These are phyloP conservation scores for Sporothrix dimorphospora DNA, from an alignment of 2,329 filamentous ascomycete species.

Conservation along the genomic window DNA sequence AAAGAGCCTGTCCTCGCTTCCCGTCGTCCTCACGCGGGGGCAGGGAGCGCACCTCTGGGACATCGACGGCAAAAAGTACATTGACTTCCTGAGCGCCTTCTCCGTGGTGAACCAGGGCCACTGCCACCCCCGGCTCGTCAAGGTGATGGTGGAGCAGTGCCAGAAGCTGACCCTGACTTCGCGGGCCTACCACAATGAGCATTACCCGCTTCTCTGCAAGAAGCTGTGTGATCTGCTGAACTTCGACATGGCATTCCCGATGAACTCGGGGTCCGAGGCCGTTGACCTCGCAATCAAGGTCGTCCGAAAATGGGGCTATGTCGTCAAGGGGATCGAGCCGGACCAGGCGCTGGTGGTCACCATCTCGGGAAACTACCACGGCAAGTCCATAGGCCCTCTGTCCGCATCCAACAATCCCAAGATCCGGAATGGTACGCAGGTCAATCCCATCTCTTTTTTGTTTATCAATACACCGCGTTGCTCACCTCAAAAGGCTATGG, in stretches of 20 bases:
- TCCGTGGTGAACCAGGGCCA: slow-evolving; percentile 97
- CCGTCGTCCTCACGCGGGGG: slow-evolving; percentile 6
- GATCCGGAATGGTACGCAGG: neutral
- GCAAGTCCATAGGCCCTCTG: slow-evolving; percentile 74
- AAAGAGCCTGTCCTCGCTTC: slow-evolving; percentile 9
- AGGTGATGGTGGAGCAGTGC: slow-evolving; percentile 86
- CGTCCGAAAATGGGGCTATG: slow-evolving; percentile 42
- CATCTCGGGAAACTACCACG: slow-evolving; percentile 94
- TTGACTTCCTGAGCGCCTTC: slow-evolving; percentile 97
- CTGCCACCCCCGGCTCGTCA: slow-evolving; percentile 93
- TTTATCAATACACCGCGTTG: neutral
- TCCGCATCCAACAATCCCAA: slow-evolving; percentile 3
- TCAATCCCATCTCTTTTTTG: too few species aligned
- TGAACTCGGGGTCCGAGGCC: too few species aligned
- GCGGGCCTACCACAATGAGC: too few species aligned
- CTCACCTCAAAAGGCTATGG: neutral
- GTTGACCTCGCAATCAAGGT: too few species aligned
- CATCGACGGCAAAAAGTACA: slow-evolving; percentile 89
- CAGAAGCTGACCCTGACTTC: slow-evolving; percentile 72
- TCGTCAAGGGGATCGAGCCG: slow-evolving; percentile 4
- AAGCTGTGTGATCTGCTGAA: too few species aligned
- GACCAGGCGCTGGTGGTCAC: slow-evolving; percentile 73
- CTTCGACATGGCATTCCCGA: too few species aligned
- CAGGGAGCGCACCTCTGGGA: slow-evolving; percentile 90
- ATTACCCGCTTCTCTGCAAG: too few species aligned